Evolutionary conservation across 805 yeast genomes (phyloP), one percentile per base, ranked within the genome.

Genomic region (Kuraishia ogatae): DNA sequence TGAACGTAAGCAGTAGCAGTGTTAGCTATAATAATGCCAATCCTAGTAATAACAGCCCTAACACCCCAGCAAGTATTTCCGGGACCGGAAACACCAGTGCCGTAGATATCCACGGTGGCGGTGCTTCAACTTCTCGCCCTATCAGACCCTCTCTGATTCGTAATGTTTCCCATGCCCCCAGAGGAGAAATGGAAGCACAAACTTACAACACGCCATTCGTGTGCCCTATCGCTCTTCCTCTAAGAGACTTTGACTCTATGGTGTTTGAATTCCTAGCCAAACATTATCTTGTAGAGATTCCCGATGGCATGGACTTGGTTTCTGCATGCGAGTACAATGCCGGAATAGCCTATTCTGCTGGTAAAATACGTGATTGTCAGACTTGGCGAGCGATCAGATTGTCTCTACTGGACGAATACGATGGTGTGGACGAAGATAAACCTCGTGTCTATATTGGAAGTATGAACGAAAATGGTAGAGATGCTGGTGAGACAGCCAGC

Each of bases 251-350:
- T 55, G 81, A 79, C 54, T 69, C 70, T 0, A 60, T 66, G 0
- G 74, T 72, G 1, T 76, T 84, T 56, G 79, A 74, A 23, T 71
- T 76, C 22, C 66, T 85, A 26, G 73, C 84, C 1, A 68, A 72
- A 20, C 73, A 78, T 60, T 84, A 83, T 61, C 59, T 79, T 39
- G 67, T 77, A 13, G 67, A 73, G 2, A 64, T 78, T 0, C 80
- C 81, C 0, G 78, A 75, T 23, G 82, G 79, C 2, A 74, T 81
- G 62, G 70, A 73, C 26, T 69, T 83, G 17, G 63, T 73, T 15
- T 83, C 83, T 50, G 83, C 77, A 1, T 85, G 89, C 61, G 71
- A 76, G 22, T 69, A 75, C 60, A 87, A 87, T 62, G 79, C 89
- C 0, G 68, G 73, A 19, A 71, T 81, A 8, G 87, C 87, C 0